Percentiles rank a stretch among this genome's conserved stretches.
These are phyloP conservation scores for Pugionium dolabratum DNA, from an alignment of 345 rosid genomes.

Conservation along the genomic window DNA sequence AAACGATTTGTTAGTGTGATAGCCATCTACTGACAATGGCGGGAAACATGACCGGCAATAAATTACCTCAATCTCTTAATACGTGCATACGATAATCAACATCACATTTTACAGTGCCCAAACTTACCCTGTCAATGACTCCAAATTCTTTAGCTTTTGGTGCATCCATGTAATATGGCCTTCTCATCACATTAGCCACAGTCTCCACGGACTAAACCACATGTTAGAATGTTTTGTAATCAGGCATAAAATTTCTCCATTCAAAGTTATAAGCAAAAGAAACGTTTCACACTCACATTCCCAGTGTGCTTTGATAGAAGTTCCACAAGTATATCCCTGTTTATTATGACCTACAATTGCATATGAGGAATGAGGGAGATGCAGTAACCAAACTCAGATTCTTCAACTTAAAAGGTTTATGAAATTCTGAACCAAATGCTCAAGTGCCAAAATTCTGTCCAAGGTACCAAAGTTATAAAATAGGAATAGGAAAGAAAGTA, in stretches of 20 bases:
- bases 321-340: constrained; percentile 67
- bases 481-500: neutral
- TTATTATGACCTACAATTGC: constrained; percentile 57
- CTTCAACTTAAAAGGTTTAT: constrained; percentile 6
- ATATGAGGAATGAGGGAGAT: constrained; percentile 21
- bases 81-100: constrained; percentile 3
- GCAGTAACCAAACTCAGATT: constrained; percentile 3
- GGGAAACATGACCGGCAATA: neutral
- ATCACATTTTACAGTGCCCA: neutral
- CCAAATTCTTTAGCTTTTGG: constrained; percentile 80
- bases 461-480: constrained; percentile 1
- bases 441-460: neutral
- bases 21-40: neutral
- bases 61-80: constrained; percentile 2
- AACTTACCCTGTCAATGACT: constrained; percentile 74
- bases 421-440: constrained; percentile 5
- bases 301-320: constrained; percentile 89
- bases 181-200: constrained; percentile 62
- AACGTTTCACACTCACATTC: constrained; percentile 53
- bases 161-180: constrained; percentile 75
- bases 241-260: neutral
- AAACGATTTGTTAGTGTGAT: neutral
- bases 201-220: constrained; percentile 62
- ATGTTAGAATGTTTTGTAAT: constrained; percentile 20
- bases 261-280: constrained; percentile 12